Percentiles rank a stretch among this genome's conserved stretches.
Conservation (phyloP, 495 filamentous ascomycete species). For the Patellaria atrata region DNA sequence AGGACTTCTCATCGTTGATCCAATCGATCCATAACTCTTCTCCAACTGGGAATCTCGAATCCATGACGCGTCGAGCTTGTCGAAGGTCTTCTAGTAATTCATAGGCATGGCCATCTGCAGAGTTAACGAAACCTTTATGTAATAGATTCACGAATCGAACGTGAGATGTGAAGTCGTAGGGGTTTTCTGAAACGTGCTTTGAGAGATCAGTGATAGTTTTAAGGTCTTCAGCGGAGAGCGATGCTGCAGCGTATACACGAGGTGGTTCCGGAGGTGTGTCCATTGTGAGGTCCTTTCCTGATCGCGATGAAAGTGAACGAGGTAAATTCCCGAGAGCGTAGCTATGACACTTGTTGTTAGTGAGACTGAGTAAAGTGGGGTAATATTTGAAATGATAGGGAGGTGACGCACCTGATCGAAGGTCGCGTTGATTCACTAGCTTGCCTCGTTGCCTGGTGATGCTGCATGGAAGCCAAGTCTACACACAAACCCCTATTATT, state of each 20-base stretch:
- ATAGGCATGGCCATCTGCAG: conserved; percentile 33
- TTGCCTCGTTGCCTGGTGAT: conserved; percentile 36
- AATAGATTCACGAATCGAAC: conserved; percentile 48
- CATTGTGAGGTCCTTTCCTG: conserved; percentile 44
- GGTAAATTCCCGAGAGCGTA: conserved; percentile 38
- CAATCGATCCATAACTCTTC: conserved; percentile 51
- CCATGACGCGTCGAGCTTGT: conserved; percentile 50
- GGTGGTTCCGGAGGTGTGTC: conserved; percentile 34
- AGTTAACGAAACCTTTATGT: conserved; percentile 45
- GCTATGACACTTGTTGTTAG: too few relatives aligned
- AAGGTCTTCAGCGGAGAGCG: conserved; percentile 41
- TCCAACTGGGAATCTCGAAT: conserved; percentile 49
- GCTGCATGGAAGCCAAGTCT: conserved; percentile 54
- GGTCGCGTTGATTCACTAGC: conserved; percentile 34
- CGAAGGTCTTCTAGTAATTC: conserved; percentile 48
- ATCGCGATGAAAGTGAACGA: conserved; percentile 38
- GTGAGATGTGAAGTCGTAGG: conserved; percentile 51
- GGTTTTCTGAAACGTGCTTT: conserved; percentile 41
- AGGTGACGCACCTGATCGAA: conserved; percentile 26
- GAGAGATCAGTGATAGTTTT: conserved; percentile 39
- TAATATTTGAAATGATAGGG: too few relatives aligned
- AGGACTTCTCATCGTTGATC: conserved; percentile 47
- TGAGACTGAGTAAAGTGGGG: too few relatives aligned
- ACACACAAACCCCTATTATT: not conserved
- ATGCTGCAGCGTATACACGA: conserved; percentile 34